A percentile compares a stretch with the other conserved stretches of the same genome.
Evolutionary conservation across 257 asterid genomes (phyloP).

Genomic region (Fraxinus americana): DNA sequence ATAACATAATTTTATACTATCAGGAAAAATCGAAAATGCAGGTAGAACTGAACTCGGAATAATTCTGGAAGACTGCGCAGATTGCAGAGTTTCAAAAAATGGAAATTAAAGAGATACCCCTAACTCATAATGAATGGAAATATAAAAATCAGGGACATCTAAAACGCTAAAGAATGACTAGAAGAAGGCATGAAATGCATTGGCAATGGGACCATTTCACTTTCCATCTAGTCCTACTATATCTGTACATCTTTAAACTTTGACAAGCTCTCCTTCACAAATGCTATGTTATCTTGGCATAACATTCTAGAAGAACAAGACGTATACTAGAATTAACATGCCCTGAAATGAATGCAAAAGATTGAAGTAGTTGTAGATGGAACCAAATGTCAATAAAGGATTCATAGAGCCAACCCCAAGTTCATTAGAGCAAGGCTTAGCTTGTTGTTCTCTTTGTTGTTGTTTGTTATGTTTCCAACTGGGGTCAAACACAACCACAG

Average conservation of each 20-base stretch:
- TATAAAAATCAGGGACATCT: background rate
- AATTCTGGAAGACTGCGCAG: background rate
- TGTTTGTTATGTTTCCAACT: slow-evolving; percentile 5
- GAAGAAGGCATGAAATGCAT: background rate
- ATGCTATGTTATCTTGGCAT: background rate
- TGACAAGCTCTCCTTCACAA: background rate
- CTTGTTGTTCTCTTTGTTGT: background rate
- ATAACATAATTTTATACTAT: background rate
- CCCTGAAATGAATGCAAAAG: background rate
- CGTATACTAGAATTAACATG: background rate
- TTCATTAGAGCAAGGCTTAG: background rate
- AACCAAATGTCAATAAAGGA: slow-evolving; percentile 2
- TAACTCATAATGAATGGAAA: background rate
- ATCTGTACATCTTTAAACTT: background rate
- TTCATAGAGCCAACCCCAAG: background rate
- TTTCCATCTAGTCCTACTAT: background rate
- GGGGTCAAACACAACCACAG: background rate
- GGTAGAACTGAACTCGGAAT: background rate
- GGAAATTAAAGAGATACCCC: background rate
- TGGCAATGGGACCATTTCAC: background rate
- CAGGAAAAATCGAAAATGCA: background rate
- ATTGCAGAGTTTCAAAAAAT: background rate
- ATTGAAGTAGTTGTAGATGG: background rate
- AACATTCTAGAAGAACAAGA: background rate
- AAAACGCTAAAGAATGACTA: background rate